Evolutionary conservation across 163 green algal genomes (phyloP).

Genomic region (Chloroidium sp.): DNA sequence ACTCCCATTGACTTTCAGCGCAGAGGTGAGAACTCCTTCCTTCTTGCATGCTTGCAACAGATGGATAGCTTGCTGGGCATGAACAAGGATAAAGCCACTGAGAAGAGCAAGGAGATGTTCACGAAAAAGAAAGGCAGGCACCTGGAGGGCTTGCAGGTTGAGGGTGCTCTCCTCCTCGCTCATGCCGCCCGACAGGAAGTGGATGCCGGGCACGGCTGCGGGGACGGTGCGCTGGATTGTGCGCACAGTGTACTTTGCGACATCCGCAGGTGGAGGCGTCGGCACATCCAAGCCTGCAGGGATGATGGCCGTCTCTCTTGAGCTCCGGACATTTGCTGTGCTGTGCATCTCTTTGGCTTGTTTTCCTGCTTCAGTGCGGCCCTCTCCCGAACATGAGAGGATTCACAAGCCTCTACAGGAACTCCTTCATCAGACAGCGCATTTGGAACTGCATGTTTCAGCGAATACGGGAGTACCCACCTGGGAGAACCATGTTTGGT

Average conservation of each 20-base stretch:
- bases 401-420: too few species aligned
- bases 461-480: slow-evolving; percentile 1
- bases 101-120: background rate
- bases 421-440: too few species aligned
- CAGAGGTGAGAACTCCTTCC: too few species aligned
- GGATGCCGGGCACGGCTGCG: slow-evolving; percentile 70
- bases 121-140: slow-evolving; percentile 1
- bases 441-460: background rate
- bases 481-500: slow-evolving; percentile 79
- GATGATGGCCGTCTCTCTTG: too few species aligned
- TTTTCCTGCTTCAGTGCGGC: background rate
- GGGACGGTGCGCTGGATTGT: slow-evolving; percentile 58
- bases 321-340: background rate
- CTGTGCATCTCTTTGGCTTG: background rate
- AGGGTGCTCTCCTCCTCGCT: slow-evolving; percentile 75
- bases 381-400: background rate
- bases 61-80: slow-evolving; percentile 14
- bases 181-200: slow-evolving; percentile 85
- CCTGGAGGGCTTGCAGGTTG: slow-evolving; percentile 73
- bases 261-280: slow-evolving; percentile 49
- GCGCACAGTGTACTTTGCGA: slow-evolving; percentile 59
- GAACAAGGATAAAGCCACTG: background rate
- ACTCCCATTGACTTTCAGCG: too few species aligned
- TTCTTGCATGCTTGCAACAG: background rate
- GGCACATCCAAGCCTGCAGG: slow-evolving; percentile 53